Percentiles rank a stretch among this genome's conserved stretches.
Evolutionary conservation across 1,284 basidiomycete species (phyloP).

Genomic region (Cryptococcus maquisensis): DNA sequence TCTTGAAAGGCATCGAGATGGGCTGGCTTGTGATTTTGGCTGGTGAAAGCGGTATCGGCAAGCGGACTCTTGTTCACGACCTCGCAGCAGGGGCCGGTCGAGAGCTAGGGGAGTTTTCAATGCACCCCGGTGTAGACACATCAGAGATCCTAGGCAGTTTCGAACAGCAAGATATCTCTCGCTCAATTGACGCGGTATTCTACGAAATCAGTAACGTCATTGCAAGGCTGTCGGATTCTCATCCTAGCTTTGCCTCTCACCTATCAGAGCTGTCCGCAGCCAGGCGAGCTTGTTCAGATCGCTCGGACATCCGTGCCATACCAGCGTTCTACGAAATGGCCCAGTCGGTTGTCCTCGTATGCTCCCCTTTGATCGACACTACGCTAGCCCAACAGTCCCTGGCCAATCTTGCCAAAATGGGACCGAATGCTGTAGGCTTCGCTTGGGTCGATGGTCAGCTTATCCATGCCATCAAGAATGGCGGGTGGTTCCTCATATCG

Average conservation of each 20-base stretch:
- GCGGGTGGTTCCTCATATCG: conserved; percentile 87
- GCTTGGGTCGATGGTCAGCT: conserved; percentile 98
- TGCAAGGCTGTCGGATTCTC: conserved; percentile 18
- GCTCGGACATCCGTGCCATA: conserved; percentile 11
- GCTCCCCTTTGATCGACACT: conserved; percentile 14
- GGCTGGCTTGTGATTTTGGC: conserved; percentile 87
- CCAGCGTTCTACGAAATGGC: conserved; percentile 7
- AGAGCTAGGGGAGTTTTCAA: conserved; percentile 65
- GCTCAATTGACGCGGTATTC: conserved; percentile 19
- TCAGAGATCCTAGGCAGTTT: conserved; percentile 93
- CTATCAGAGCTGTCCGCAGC: conserved; percentile 13
- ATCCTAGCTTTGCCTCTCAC: conserved; percentile 13
- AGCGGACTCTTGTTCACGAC: conserved; percentile 68
- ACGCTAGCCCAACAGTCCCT: conserved; percentile 35
- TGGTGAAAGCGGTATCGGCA: conserved; percentile 71
- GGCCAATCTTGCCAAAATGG: conserved; percentile 47
- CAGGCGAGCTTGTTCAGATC: conserved; percentile 16
- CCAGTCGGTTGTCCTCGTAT: conserved; percentile 2
- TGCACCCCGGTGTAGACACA: conserved; percentile 87
- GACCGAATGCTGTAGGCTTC: conserved; percentile 57
- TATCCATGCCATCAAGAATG: conserved; percentile 75
- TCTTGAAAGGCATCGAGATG: conserved; percentile 69
- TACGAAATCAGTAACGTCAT: conserved; percentile 11
- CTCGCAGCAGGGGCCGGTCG: conserved; percentile 71
- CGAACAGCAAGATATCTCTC: conserved; percentile 69